These are phyloP conservation scores for Colletotrichum destructivum DNA, from an alignment of 2,329 filamentous ascomycete species.

Conservation along the genomic window DNA sequence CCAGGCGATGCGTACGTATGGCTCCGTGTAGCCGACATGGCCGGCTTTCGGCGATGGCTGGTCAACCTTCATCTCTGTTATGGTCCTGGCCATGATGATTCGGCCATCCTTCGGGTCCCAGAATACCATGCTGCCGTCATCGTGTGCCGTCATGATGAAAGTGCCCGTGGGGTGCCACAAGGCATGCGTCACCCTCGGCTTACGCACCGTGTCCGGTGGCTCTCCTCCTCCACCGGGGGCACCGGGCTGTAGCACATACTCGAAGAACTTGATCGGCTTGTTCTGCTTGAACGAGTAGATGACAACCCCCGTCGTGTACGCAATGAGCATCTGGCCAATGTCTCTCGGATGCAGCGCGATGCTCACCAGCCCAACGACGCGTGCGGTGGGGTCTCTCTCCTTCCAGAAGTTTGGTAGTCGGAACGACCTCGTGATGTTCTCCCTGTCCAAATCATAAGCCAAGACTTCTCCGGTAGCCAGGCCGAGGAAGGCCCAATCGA, in stretches of 20 bases:
- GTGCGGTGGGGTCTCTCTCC: slow-evolving; percentile 77
- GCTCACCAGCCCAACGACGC: slow-evolving; percentile 77
- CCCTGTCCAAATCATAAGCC: slow-evolving; percentile 93
- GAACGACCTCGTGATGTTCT: slow-evolving; percentile 78
- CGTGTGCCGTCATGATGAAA: slow-evolving; percentile 88
- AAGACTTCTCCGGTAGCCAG: slow-evolving; percentile 86
- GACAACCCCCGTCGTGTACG: slow-evolving; percentile 90
- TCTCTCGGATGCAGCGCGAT: slow-evolving; percentile 92
- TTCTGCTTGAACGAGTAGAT: slow-evolving; percentile 97
- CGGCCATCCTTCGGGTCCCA: slow-evolving; percentile 95
- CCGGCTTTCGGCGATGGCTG: slow-evolving; percentile 69
- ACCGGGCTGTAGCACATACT: slow-evolving; percentile 85
- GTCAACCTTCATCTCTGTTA: slow-evolving; percentile 82
- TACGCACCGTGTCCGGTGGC: slow-evolving; percentile 73
- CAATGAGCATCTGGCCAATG: slow-evolving; percentile 90
- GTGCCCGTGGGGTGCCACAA: slow-evolving; percentile 96
- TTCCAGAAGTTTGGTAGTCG: slow-evolving; percentile 91
- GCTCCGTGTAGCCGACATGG: slow-evolving; percentile 75
- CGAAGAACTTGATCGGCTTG: slow-evolving; percentile 81
- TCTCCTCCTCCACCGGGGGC: slow-evolving; percentile 86
- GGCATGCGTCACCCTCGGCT: slow-evolving; percentile 84
- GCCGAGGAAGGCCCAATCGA: slow-evolving; percentile 94
- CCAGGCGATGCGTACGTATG: slow-evolving; percentile 87
- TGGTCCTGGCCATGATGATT: slow-evolving; percentile 85
- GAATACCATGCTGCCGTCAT: slow-evolving; percentile 92